phyloP scores from a whole-genome alignment of 371 early-diverging fungal species.

The Rhizopus microsporus region DNA sequence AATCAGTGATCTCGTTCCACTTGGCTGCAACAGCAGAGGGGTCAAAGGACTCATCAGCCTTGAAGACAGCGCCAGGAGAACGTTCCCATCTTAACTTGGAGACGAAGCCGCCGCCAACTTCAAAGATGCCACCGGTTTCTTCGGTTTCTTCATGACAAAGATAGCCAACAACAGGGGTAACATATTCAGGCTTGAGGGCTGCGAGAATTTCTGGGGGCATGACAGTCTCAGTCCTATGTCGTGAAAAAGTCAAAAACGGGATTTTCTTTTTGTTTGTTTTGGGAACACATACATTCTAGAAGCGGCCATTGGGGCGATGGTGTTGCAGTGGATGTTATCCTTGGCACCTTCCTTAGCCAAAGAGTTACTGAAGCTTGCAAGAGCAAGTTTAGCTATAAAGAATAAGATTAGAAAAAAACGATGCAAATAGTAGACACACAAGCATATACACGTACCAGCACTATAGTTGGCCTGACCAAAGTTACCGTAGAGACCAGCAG shows the following conservation, averaged over 20 bases:
- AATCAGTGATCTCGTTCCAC: conserved; percentile 83
- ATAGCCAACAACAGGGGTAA: conserved; percentile 94
- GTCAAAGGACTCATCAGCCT: conserved; percentile 84
- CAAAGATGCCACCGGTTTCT: conserved; percentile 89
- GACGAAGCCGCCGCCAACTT: conserved; percentile 95
- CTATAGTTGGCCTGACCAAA: conserved; percentile 98
- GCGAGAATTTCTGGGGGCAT: conserved; percentile 93
- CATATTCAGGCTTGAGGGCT: conserved; percentile 94
- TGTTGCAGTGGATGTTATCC: conserved; percentile 90
- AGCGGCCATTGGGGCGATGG: conserved; percentile 97
- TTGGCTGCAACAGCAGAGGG: conserved; percentile 79
- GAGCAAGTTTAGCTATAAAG: conserved; percentile 84
- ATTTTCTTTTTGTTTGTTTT: background rate
- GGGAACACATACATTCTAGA: conserved; percentile 75
- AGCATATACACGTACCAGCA: conserved; percentile 44
- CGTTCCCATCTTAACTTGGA: conserved; percentile 95
- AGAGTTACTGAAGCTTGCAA: conserved; percentile 88
- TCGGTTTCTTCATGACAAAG: conserved; percentile 86
- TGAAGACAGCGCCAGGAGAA: conserved; percentile 88
- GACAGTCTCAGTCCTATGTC: conserved; percentile 77
- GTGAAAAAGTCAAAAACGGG: conserved; percentile 3
- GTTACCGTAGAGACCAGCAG: conserved; percentile 98
- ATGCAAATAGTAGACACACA: background rate
- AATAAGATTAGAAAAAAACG: background rate
- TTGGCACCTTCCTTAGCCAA: conserved; percentile 94